Base-by-base conservation (phyloP, 345 rosid genomes). In the Trapa bicornis region DNA sequence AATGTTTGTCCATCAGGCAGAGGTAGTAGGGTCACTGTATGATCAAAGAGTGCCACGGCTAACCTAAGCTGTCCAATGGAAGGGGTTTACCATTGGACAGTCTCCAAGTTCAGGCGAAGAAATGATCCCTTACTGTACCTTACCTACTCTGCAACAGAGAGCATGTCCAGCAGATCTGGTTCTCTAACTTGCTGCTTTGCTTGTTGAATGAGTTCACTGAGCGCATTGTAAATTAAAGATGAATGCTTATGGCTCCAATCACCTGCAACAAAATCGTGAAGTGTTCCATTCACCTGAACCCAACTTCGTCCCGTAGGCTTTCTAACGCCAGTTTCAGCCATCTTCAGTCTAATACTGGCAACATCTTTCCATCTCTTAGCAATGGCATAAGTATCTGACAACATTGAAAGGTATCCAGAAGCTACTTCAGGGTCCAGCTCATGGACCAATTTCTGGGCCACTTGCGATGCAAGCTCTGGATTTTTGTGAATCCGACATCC, bases 241-340 rank as follows among this genome's bases (percentile, higher is more conserved):
- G 80, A 17, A 22, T 67, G 75, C 67, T 70, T 74, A 45, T 84
- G 84, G 14, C 85, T 75, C 58, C 72, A 75, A 35, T 86, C 83
- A 36, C 86, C 86, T 0, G 76, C 85, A 62, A 83, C 76, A 29
- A 84, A 87, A 62, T 84, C 84, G 22, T 84, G 83, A 70, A 82
- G 80, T 70, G 73, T 77, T 47, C 89, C 81, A 15, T 87, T 65
- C 11, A 81, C 75, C 66, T 86, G 86, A 48, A 85, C 80, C 41
- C 80, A 79, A 7, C 87, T 87, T 65, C 87, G 82, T 33, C 89
- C 92, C 32, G 87, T 85, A 37, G 68, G 76, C 71, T 87, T 87
- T 66, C 39, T 80, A 3, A 74, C 84, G 4, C 83, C 84, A 13
- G 80, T 73, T 74, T 87, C 84, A 29, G 82, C 76, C 69, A 87